Conservation (phyloP, 2,329 filamentous ascomycete genomes). For the Aspergillus niger region DNA sequence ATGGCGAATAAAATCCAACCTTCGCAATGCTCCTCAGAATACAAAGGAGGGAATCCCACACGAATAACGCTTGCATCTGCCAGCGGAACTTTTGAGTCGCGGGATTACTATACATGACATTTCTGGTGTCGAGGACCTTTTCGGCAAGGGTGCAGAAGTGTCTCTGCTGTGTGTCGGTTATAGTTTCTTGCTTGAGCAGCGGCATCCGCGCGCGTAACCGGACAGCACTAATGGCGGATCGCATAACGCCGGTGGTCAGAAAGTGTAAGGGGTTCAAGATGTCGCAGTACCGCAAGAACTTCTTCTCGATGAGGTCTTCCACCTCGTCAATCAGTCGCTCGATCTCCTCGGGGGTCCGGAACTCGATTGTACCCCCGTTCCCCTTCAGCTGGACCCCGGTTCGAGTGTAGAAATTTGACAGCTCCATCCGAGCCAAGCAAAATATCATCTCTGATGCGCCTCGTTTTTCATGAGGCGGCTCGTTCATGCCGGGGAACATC, state of each 20-base stretch:
- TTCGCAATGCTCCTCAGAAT: slow-evolving; percentile 43
- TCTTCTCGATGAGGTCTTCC: slow-evolving; percentile 35
- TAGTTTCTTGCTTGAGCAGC: slow-evolving; percentile 14
- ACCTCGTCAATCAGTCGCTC: slow-evolving; percentile 31
- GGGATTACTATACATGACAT: slow-evolving; percentile 41
- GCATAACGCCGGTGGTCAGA: slow-evolving; percentile 45
- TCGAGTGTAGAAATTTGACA: slow-evolving; percentile 27
- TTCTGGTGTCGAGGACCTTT: slow-evolving; percentile 29
- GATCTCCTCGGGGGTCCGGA: slow-evolving; percentile 12
- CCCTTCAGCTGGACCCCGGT: slow-evolving; percentile 16
- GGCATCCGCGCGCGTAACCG: slow-evolving; percentile 48
- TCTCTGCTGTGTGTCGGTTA: slow-evolving; percentile 8
- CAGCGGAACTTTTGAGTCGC: slow-evolving; percentile 43
- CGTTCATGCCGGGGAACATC: slow-evolving; percentile 43
- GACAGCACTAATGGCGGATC: slow-evolving; percentile 46
- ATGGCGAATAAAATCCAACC: slow-evolving; percentile 29
- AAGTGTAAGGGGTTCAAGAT: slow-evolving; percentile 43
- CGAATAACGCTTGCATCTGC: slow-evolving; percentile 49
- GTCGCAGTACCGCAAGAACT: slow-evolving; percentile 39
- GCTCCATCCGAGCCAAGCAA: slow-evolving; percentile 30
- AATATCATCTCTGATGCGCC: slow-evolving; percentile 50
- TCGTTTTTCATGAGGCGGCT: slow-evolving; percentile 40
- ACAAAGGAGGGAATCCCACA: slow-evolving; percentile 54
- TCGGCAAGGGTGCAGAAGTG: slow-evolving; percentile 13
- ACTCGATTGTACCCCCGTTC: slow-evolving; percentile 4